phyloP scores from a whole-genome alignment of 2,329 filamentous ascomycete genomes.

The Colletotrichum horii region DNA sequence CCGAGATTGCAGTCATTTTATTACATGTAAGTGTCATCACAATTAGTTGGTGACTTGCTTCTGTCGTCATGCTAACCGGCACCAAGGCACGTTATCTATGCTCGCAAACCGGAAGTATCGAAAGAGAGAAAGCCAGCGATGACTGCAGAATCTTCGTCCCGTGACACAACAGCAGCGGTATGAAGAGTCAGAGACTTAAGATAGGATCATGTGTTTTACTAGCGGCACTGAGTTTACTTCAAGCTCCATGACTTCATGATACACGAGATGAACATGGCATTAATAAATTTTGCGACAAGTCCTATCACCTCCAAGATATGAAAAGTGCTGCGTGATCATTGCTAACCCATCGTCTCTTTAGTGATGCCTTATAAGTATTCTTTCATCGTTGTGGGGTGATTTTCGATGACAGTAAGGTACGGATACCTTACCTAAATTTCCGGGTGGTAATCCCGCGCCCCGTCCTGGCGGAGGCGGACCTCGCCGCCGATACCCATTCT shows the following conservation, averaged over 20 bases:
- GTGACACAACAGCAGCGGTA: not conserved
- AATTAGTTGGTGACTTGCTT: not conserved
- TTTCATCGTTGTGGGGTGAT: no score
- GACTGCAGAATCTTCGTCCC: no score
- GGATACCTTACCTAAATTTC: no score
- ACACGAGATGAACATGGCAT: not conserved
- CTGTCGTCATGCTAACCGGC: not conserved
- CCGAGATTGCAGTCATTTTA: not conserved
- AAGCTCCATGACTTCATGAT: not conserved
- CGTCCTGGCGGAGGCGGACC: not conserved
- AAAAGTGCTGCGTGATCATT: no score
- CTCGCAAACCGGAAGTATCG: not conserved
- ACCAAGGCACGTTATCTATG: not conserved
- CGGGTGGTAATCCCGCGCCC: no score
- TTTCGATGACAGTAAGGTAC: no score
- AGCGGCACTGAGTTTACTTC: not conserved
- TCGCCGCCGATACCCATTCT: not conserved
- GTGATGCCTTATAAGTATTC: no score
- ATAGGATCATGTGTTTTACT: not conserved
- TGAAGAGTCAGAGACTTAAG: not conserved
- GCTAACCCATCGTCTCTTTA: no score
- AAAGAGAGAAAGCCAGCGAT: not conserved
- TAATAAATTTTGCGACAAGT: not conserved
- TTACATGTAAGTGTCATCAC: not conserved
- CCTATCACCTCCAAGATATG: no score